Percentiles rank a stretch among this genome's conserved stretches.
These are phyloP conservation scores for Citrullus amarus DNA, from an alignment of 306 rosid genomes.

Conservation along the genomic window DNA sequence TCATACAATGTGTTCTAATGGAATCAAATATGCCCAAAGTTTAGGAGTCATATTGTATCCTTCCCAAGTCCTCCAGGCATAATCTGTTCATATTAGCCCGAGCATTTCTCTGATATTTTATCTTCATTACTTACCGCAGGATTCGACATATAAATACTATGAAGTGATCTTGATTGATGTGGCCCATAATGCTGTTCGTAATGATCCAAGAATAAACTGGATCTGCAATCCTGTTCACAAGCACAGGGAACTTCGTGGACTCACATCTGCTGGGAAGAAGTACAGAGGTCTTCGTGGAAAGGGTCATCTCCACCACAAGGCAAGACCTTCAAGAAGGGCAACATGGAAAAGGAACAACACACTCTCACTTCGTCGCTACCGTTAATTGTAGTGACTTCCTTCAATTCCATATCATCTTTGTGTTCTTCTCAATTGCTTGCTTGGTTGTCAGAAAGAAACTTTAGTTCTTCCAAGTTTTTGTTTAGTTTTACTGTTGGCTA, in stretches of 20 bases:
- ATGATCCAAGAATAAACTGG: constrained; percentile 89
- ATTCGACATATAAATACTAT: constrained; percentile 69
- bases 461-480: constrained; percentile 2
- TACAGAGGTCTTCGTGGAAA: constrained; percentile 71
- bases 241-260: constrained; percentile 81
- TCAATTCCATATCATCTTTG: not conserved
- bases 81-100: not conserved
- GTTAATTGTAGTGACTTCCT: constrained; percentile 16
- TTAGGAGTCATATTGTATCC: not conserved
- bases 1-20: not conserved
- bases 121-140: constrained; percentile 24
- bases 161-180: constrained; percentile 68
- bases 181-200: constrained; percentile 61
- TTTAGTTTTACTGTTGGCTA: not conserved
- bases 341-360: constrained; percentile 90
- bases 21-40: not conserved
- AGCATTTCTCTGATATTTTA: not conserved
- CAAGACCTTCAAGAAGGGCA: constrained; percentile 69
- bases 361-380: constrained; percentile 73
- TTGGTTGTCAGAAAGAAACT: not conserved
- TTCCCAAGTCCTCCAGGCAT: not conserved
- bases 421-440: not conserved
- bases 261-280: constrained; percentile 72
- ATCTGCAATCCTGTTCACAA: constrained; percentile 70
- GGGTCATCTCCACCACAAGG: constrained; percentile 63